Conservation (phyloP, 768 basidiomycete genomes). For the Roridomyces roridus region DNA sequence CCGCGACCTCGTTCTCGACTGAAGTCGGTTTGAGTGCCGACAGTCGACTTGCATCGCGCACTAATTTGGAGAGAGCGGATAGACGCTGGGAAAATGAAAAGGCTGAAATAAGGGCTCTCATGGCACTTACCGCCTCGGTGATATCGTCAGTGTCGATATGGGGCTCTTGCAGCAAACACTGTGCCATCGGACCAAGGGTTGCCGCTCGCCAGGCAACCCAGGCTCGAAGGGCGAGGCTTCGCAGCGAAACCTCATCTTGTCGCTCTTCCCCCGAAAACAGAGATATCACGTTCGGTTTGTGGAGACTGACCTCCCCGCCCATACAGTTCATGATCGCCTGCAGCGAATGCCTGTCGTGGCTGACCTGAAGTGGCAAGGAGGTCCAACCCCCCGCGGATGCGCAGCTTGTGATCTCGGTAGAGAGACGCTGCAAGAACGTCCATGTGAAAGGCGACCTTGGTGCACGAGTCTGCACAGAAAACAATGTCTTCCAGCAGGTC, state of each 20-base stretch:
- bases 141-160: slow-evolving; percentile 35
- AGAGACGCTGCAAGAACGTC: slow-evolving; percentile 49
- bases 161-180: slow-evolving; percentile 8
- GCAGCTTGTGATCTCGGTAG: slow-evolving; percentile 42
- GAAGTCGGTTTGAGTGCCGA: slow-evolving; percentile 47
- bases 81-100: slow-evolving; percentile 39
- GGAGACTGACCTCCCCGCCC: slow-evolving; percentile 40
- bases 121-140: slow-evolving; percentile 32
- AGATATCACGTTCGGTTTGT: slow-evolving; percentile 30
- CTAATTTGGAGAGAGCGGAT: slow-evolving; percentile 40
- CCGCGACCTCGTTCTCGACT: slow-evolving; percentile 52
- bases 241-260: slow-evolving; percentile 6
- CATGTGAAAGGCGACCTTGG: slow-evolving; percentile 52
- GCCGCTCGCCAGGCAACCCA: slow-evolving; percentile 51
- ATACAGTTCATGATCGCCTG: slow-evolving; percentile 41
- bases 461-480: slow-evolving; percentile 32
- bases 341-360: slow-evolving; percentile 35
- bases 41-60: slow-evolving; percentile 44
- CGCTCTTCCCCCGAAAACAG: slow-evolving; percentile 39
- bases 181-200: slow-evolving; percentile 27
- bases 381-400: slow-evolving; percentile 45
- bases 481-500: slow-evolving; percentile 37
- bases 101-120: background rate
- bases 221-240: slow-evolving; percentile 44
- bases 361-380: slow-evolving; percentile 39